Evolutionary conservation across 345 rosid genomes (phyloP), one percentile per base, ranked within the genome.

Genomic region (Ceriops zippeliana): DNA sequence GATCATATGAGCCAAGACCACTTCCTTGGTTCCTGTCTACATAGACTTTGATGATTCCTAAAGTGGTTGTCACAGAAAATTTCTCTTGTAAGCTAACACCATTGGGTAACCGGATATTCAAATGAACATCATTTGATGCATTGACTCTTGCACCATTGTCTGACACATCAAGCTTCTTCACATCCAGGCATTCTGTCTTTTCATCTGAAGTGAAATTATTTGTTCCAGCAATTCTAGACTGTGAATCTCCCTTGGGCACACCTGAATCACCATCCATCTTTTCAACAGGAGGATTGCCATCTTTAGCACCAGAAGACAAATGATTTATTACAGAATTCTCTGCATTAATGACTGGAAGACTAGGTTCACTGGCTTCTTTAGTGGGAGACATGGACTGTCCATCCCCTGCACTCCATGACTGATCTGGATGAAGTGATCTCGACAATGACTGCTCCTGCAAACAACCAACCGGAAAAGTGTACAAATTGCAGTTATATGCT

Each of bases 21-120:
- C 64, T 63, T 69, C 82, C 66, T 78, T 75, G 90, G 69, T 87
- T 87, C 69, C 73, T 78, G 77, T 83, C 87, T 70, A 93, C 92
- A 67, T 80, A 84, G 73, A 90, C 93, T 81, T 85, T 90, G 70
- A 93, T 86, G 70, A 68, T 76, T 49, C 86, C 74, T 84, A 93
- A 71, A 66, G 80, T 75, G 74, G 82, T 76, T 58, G 85, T 69
- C 77, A 84, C 70, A 46, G 85, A 73, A 76, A 93, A 93, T 79
- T 83, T 93, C 70, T 89, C 91, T 68, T 78, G 90, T 67, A 93
- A 84, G 80, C 81, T 84, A 75, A 54, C 69, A 67, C 96, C 87
- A 74, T 82, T 73, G 59, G 87, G 97, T 74, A 93, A 74, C 49
- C 93, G 83, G 65, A 93, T 89, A 84, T 83, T 89, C 72, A 93